Evolutionary conservation across 225 moss, liverwort and hornwort species (phyloP).

Genomic region (Lunularia cruciata): DNA sequence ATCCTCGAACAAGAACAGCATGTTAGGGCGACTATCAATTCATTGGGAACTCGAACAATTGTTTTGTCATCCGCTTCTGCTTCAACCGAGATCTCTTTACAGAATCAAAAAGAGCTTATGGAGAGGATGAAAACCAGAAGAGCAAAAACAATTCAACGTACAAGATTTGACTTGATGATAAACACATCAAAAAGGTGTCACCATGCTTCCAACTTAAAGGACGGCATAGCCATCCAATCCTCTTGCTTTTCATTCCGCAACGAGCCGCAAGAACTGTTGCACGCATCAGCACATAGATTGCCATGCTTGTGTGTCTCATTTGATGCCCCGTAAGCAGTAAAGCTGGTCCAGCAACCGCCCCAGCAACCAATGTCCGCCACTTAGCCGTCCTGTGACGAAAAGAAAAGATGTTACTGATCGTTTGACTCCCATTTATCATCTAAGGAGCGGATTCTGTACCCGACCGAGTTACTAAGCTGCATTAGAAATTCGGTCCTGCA

Average conservation of each 20-base stretch:
- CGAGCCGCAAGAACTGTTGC: slow-evolving; percentile 90
- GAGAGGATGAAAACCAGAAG: slow-evolving; percentile 4
- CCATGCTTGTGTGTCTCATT: slow-evolving; percentile 93
- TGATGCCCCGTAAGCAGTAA: slow-evolving; percentile 81
- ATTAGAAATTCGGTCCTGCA: no score
- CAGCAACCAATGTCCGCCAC: slow-evolving; percentile 90
- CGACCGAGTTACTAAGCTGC: no score
- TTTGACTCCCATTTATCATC: no score
- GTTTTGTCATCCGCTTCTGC: background rate
- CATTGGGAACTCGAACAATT: background rate
- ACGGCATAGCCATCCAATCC: slow-evolving; percentile 65
- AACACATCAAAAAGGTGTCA: slow-evolving; percentile 93
- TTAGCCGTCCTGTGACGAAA: slow-evolving; percentile 61
- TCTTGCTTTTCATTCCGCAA: slow-evolving; percentile 81
- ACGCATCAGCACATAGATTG: slow-evolving; percentile 85
- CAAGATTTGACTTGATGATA: slow-evolving; percentile 94
- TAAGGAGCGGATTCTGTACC: no score
- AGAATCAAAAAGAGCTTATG: background rate
- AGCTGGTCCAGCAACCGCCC: slow-evolving; percentile 93
- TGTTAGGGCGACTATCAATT: background rate
- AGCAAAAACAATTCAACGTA: slow-evolving; percentile 41
- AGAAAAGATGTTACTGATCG: background rate
- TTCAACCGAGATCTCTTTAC: background rate
- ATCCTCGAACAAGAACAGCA: background rate
- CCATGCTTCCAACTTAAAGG: slow-evolving; percentile 97